Evolutionary conservation across 73 alveolate genomes (phyloP).

Genomic region (Paraurostyla sp.): DNA sequence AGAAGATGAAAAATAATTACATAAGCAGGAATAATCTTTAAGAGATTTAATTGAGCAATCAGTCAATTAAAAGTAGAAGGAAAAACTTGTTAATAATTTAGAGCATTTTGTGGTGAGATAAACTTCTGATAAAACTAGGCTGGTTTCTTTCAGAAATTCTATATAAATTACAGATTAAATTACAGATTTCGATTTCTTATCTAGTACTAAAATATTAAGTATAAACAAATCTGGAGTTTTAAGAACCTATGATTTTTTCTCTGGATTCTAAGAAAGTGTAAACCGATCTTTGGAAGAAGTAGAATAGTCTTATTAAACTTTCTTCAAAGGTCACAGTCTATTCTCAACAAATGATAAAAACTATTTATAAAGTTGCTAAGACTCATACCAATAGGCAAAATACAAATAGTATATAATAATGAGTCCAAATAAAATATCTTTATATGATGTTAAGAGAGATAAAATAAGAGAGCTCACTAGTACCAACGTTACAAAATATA

Average conservation of each 20-base stretch:
- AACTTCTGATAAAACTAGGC: not conserved
- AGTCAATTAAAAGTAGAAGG: not conserved
- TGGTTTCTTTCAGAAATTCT: not conserved
- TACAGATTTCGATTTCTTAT: conserved; percentile 3
- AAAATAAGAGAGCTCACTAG: not conserved
- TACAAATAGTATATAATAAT: not conserved
- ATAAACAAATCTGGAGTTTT: not conserved
- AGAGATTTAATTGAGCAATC: not conserved
- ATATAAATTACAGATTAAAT: not conserved
- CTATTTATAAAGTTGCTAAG: not conserved
- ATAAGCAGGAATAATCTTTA: not conserved
- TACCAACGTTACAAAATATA: not conserved
- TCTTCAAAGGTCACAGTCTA: not conserved
- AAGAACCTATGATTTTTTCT: not conserved
- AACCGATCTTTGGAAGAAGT: not conserved
- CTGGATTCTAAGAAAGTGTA: not conserved
- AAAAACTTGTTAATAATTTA: not conserved
- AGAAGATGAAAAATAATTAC: not conserved
- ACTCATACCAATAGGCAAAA: not conserved
- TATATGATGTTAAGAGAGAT: conserved; percentile 21
- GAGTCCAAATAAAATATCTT: not conserved
- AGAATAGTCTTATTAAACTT: not conserved
- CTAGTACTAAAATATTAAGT: not conserved
- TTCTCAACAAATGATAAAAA: not conserved
- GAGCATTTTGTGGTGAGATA: conserved; percentile 13